Base-by-base conservation (phyloP, 306 rosid species). In the Pterocarpus macrocarpus region DNA sequence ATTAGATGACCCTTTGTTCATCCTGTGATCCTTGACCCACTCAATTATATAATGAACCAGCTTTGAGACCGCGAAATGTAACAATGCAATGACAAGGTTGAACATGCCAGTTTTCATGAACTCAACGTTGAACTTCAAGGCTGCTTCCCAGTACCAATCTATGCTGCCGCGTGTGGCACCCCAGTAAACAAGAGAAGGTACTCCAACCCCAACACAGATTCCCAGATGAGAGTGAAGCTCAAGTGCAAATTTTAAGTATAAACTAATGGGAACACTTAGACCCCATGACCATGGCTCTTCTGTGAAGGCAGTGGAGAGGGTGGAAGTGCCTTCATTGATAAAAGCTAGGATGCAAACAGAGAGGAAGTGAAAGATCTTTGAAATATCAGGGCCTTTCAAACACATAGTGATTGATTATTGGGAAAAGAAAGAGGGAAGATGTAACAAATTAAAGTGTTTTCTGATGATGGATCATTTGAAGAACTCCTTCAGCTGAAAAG, bases 101-200 rank as follows among this genome's bases (percentile, higher is more conserved):
- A 59, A 71, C 28, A 50, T 2, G 2, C 83, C 71, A 5, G 87
- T 83, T 72, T 86, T 83, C 61, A 86, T 22, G n/a, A 83, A 43
- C 14, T 83, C 81, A 34, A 17, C 13, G 41, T 86, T 86, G 83
- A 86, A 83, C 2, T 61, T 71, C 49, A 80, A 1, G n/a, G 78
- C 80, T 0, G 69, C 41, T 1, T 76, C 71, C 76, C 78, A 65
- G 22, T 79, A 83, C 89, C 87, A 83, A 17, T 83, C 87, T 2
- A 86, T 58, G 77, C 82, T 50, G 14, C 39, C 3, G 1, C 89
- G 81, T 8, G 81, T 83, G 64, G 80, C 66, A 0, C 87, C 89
- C 89, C 89, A 86, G 32, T 86, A 86, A 3, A 72, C 65, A 2
- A 83, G 38, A 66, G 89, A 83, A 77, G 89, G 89, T 15, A 83